These are phyloP conservation scores for Leptographium galeiforme DNA, from an alignment of 2,329 filamentous ascomycete species.

Conservation along the genomic window DNA sequence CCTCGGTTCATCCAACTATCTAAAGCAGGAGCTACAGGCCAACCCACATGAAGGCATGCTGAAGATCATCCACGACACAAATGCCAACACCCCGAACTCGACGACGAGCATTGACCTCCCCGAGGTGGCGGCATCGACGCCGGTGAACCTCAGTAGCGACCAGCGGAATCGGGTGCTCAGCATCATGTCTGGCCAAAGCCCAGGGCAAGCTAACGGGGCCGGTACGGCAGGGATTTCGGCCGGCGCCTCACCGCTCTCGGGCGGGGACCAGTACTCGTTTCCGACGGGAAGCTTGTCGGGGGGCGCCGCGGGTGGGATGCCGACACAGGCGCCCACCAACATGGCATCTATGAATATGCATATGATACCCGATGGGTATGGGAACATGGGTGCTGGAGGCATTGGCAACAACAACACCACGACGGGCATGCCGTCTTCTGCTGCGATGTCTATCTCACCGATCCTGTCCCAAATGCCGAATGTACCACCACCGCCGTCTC, in stretches of 20 bases:
- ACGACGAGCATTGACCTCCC: slow-evolving; percentile 35
- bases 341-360: not conserved
- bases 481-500: slow-evolving; percentile 39
- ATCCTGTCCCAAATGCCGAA: slow-evolving; percentile 31
- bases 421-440: not conserved
- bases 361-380: not conserved
- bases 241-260: not conserved
- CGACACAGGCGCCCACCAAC: not conserved
- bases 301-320: not conserved
- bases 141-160: slow-evolving; percentile 40
- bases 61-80: slow-evolving; percentile 52
- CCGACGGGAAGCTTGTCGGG: not conserved
- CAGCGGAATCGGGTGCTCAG: slow-evolving; percentile 46
- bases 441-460: slow-evolving; percentile 25
- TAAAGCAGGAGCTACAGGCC: slow-evolving; percentile 42
- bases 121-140: slow-evolving; percentile 41
- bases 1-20: slow-evolving; percentile 29
- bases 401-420: not conserved
- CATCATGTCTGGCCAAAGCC: slow-evolving; percentile 39
- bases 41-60: slow-evolving; percentile 50
- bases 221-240: not conserved
- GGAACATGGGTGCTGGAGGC: not conserved
- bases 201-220: slow-evolving; percentile 10
- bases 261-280: not conserved
- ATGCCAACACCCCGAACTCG: slow-evolving; percentile 32